Conservation (phyloP, 371 early-diverging fungal genomes). For the Circinella minor region DNA sequence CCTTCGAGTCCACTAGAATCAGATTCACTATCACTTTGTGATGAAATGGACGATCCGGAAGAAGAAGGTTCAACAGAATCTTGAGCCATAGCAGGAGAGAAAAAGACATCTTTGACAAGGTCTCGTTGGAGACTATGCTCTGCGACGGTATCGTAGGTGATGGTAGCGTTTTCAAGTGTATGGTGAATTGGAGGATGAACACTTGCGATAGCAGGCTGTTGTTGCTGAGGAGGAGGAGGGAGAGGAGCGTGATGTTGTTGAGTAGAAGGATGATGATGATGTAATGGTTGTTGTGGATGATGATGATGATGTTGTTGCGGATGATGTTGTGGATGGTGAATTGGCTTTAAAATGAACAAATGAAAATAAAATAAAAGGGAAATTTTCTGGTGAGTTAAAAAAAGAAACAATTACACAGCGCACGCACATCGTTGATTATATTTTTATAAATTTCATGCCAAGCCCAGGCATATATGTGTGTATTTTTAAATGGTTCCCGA, state of each 20-base stretch:
- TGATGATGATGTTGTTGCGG: background rate
- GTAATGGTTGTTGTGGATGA: background rate
- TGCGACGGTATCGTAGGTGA: constrained; percentile 42
- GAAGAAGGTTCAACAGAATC: constrained; percentile 11
- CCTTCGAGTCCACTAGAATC: constrained; percentile 1
- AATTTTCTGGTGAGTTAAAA: background rate
- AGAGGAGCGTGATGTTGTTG: background rate
- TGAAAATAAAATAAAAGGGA: background rate
- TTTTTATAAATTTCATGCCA: constrained; percentile 6
- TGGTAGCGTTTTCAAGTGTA: constrained; percentile 55
- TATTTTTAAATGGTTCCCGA: background rate
- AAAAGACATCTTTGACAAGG: constrained; percentile 53
- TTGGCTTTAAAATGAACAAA: background rate
- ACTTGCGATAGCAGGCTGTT: background rate
- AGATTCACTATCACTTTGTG: constrained; percentile 34
- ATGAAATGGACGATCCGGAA: constrained; percentile 21
- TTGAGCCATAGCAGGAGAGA: constrained; percentile 43
- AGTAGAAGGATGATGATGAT: constrained; percentile 3
- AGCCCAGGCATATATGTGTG: background rate
- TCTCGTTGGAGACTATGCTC: constrained; percentile 38
- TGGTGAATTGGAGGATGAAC: constrained; percentile 46
- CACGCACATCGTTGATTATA: background rate
- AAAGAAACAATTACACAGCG: background rate
- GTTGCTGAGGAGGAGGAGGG: background rate
- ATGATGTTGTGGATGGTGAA: background rate